Percentiles rank a stretch among this genome's conserved stretches.
phyloP scores from a whole-genome alignment of 129 eudicot genomes.

The Pseudognaphalium luteoalbum region DNA sequence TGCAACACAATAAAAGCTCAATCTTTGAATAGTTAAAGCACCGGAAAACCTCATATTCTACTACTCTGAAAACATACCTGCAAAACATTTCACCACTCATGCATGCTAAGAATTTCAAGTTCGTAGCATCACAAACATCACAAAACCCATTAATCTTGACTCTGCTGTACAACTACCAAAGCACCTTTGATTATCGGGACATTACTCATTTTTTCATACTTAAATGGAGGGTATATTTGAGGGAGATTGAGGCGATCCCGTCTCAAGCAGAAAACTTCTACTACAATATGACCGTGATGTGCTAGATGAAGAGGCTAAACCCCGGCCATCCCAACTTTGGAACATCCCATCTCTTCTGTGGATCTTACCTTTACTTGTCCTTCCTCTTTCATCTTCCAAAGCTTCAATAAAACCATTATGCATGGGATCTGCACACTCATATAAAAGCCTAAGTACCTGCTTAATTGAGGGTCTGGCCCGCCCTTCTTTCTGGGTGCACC shows the following conservation, averaged over 20 bases:
- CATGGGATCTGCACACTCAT: constrained; percentile 83
- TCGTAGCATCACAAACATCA: constrained; percentile 4
- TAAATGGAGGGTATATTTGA: constrained; percentile 46
- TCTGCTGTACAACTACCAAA: constrained; percentile 20
- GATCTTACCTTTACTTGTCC: constrained; percentile 55
- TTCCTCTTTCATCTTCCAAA: constrained; percentile 72
- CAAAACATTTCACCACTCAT: not conserved
- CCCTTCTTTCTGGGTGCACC: constrained; percentile 89
- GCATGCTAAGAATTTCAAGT: not conserved
- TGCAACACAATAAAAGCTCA: not conserved
- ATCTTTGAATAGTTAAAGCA: not conserved
- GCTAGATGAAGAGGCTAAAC: constrained; percentile 85
- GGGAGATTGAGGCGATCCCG: constrained; percentile 85
- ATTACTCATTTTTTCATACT: not conserved
- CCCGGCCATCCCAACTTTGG: constrained; percentile 71
- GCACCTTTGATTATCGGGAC: not conserved
- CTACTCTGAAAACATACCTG: not conserved
- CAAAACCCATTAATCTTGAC: not conserved
- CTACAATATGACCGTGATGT: constrained; percentile 85
- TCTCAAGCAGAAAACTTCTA: constrained; percentile 75
- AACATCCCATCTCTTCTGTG: constrained; percentile 53
- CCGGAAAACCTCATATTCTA: not conserved
- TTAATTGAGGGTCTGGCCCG: constrained; percentile 78
- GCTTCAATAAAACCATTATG: constrained; percentile 80
- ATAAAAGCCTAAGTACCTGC: constrained; percentile 81